Evolutionary conservation across 352 stramenopile species (phyloP).

Genomic region (Lagenidium sp.): DNA sequence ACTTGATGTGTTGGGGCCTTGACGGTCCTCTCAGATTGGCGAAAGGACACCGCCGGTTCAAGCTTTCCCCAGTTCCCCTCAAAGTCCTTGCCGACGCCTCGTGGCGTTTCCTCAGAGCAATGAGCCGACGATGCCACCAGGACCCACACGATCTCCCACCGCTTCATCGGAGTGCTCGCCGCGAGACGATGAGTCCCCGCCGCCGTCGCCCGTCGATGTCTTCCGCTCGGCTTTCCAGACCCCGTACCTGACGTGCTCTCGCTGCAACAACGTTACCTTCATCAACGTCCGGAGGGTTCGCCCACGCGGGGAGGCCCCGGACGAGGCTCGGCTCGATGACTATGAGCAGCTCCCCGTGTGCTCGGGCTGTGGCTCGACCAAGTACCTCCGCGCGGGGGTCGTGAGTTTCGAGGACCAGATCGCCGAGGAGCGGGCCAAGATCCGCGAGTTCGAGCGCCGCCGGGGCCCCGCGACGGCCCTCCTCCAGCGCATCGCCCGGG

Average conservation of each 20-base stretch:
- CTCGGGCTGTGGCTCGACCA: constrained; percentile 50
- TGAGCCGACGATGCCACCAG: no score
- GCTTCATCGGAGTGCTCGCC: constrained; percentile 2
- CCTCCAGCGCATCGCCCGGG: constrained; percentile 50
- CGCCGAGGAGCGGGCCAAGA: constrained; percentile 41
- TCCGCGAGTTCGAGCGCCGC: constrained; percentile 56
- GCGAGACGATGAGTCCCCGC: constrained; percentile 5
- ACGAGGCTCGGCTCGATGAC: constrained; percentile 7
- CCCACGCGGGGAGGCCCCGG: neutral
- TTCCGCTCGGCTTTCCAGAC: constrained; percentile 29
- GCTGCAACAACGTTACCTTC: constrained; percentile 74
- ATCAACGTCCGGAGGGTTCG: constrained; percentile 51
- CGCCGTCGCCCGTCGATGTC: no score
- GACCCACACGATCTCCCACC: no score
- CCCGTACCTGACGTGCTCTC: constrained; percentile 66
- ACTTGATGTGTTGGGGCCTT: no score
- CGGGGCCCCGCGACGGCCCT: constrained; percentile 38
- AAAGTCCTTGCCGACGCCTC: no score
- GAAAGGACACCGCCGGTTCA: no score
- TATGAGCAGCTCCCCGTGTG: constrained; percentile 61
- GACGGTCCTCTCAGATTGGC: no score
- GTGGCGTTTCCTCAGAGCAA: no score
- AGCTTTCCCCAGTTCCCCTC: no score
- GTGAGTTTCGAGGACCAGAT: constrained; percentile 77
- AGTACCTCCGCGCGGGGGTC: constrained; percentile 58